phyloP scores from a whole-genome alignment of 2,329 filamentous ascomycete genomes.

The Xenoacremonium recifei region DNA sequence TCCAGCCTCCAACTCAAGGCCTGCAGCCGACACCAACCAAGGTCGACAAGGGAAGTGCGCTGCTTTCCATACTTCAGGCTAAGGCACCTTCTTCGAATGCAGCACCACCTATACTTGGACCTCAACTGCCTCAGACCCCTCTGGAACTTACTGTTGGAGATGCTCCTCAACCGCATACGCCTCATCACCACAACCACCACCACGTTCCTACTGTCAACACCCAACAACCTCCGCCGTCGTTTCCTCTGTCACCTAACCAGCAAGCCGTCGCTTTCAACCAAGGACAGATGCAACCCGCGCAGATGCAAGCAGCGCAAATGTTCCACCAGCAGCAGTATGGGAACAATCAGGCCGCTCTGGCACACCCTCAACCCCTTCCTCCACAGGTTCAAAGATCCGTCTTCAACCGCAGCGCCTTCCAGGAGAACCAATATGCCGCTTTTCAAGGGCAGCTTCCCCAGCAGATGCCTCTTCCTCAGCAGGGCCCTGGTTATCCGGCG shows the following conservation, averaged over 20 bases:
- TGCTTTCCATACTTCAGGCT: slow-evolving; percentile 53
- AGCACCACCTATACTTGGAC: slow-evolving; percentile 13
- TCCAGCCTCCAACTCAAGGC: slow-evolving; percentile 52
- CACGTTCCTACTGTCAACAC: slow-evolving; percentile 33
- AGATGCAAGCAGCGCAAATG: too few species aligned
- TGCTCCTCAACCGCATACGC: slow-evolving; percentile 53
- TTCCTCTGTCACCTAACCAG: slow-evolving; percentile 24
- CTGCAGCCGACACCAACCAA: slow-evolving; percentile 34
- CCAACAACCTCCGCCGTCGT: slow-evolving; percentile 31
- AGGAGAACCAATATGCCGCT: slow-evolving; percentile 14
- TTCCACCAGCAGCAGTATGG: slow-evolving; percentile 22
- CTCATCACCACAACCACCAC: slow-evolving; percentile 52
- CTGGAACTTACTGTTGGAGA: slow-evolving; percentile 52
- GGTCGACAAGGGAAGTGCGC: slow-evolving; percentile 48
- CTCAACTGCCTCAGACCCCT: slow-evolving; percentile 47
- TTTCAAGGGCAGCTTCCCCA: too few species aligned
- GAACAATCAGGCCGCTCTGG: slow-evolving; percentile 23
- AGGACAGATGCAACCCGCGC: too few species aligned
- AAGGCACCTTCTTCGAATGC: slow-evolving; percentile 20
- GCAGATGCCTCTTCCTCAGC: neutral
- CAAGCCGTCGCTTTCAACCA: slow-evolving; percentile 15
- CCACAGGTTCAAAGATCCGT: slow-evolving; percentile 55
- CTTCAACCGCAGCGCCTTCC: slow-evolving; percentile 38
- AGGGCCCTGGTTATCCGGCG: neutral
- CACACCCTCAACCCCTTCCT: slow-evolving; percentile 50